Percentiles rank a stretch among this genome's conserved stretches.
Evolutionary conservation across 2,329 filamentous ascomycete genomes (phyloP).

Genomic region (Aspergillus cejpii): DNA sequence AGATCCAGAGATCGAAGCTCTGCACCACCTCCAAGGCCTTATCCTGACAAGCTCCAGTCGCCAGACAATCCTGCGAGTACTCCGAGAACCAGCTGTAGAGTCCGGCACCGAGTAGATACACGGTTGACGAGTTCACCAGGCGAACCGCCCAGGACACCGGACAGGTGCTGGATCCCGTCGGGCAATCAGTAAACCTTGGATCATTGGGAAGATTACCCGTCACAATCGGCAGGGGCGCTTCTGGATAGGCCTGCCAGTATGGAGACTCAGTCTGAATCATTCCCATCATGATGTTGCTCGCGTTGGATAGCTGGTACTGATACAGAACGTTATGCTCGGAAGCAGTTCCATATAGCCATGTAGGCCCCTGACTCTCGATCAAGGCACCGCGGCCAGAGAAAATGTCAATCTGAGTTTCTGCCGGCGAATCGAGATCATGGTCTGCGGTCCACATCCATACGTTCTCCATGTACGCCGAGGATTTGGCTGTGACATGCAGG

Average conservation of each 20-base stretch:
- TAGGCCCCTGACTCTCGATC: slow-evolving; percentile 41
- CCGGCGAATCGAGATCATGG: slow-evolving; percentile 21
- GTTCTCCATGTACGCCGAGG: slow-evolving; percentile 30
- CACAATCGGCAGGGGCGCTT: slow-evolving; percentile 52
- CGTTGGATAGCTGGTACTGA: slow-evolving; percentile 59
- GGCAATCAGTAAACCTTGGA: slow-evolving; percentile 46
- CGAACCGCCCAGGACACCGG: slow-evolving; percentile 4
- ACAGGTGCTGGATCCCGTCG: neutral
- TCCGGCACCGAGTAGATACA: slow-evolving; percentile 58
- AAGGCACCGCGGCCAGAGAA: slow-evolving; percentile 48
- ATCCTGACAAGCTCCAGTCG: slow-evolving; percentile 45
- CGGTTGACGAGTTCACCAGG: slow-evolving; percentile 37
- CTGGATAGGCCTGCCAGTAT: slow-evolving; percentile 63
- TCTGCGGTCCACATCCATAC: slow-evolving; percentile 27
- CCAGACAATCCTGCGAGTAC: slow-evolving; percentile 48
- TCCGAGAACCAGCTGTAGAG: slow-evolving; percentile 59
- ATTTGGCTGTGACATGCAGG: slow-evolving; percentile 55
- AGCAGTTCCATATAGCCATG: slow-evolving; percentile 58
- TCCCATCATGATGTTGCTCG: slow-evolving; percentile 47
- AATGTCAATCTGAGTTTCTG: slow-evolving; percentile 58
- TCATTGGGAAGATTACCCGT: slow-evolving; percentile 41
- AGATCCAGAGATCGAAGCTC: slow-evolving; percentile 17
- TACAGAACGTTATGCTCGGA: slow-evolving; percentile 61
- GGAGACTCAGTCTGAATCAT: slow-evolving; percentile 63
- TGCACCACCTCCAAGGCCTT: slow-evolving; percentile 14